A percentile compares a stretch with the other conserved stretches of the same genome.
phyloP scores from a whole-genome alignment of 306 rosid genomes.

The Cajanus cajan region DNA sequence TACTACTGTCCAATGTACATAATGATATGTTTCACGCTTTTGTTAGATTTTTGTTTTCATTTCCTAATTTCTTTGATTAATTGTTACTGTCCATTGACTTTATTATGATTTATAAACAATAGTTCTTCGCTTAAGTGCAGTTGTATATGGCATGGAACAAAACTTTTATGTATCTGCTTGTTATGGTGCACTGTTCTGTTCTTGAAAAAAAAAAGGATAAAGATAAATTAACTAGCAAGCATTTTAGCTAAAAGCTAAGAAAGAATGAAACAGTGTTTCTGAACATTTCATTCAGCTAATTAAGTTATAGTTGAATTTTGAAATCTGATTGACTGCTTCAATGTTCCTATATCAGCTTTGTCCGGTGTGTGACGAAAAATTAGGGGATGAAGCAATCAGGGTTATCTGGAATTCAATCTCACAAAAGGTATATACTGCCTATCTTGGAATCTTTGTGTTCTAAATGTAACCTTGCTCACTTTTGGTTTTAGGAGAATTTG shows the following conservation, averaged over 20 bases:
- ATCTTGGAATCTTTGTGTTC: neutral
- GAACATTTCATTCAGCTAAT: neutral
- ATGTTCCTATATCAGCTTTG: constrained; percentile 63
- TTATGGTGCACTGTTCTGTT: constrained; percentile 15
- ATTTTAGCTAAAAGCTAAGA: neutral
- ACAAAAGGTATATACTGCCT: constrained; percentile 52
- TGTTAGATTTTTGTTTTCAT: neutral
- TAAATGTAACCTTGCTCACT: neutral
- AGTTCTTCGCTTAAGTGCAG: constrained; percentile 6
- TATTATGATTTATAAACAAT: neutral
- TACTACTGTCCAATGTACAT: neutral
- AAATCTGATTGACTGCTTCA: constrained; percentile 27
- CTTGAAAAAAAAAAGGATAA: neutral
- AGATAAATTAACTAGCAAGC: neutral
- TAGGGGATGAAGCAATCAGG: constrained; percentile 58
- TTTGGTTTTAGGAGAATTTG: constrained; percentile 2
- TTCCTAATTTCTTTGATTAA: neutral
- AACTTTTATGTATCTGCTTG: neutral
- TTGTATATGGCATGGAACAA: neutral
- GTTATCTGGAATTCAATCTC: constrained; percentile 54
- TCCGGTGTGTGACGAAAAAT: constrained; percentile 72
- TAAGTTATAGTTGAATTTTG: constrained; percentile 33
- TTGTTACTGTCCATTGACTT: neutral
- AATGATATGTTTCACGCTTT: neutral
- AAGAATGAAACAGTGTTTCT: neutral